Evolutionary conservation across 2,329 filamentous ascomycete species (phyloP), one percentile per base, ranked within the genome.

Genomic region (Leptosphaerulina australis): DNA sequence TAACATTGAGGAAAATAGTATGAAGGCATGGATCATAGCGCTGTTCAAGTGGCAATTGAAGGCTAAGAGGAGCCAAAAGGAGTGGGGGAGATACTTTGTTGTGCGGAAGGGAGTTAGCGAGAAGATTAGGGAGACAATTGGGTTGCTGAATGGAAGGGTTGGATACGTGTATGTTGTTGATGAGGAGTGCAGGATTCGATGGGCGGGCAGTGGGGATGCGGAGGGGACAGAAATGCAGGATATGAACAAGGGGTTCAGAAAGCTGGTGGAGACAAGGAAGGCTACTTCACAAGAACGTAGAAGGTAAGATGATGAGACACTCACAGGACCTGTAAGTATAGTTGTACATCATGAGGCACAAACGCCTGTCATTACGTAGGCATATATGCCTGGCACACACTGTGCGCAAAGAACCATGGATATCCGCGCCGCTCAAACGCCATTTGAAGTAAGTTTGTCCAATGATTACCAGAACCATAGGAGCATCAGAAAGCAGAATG

Each of bases 151-250:
- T 74, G 86, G 85, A 60, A 95, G 92, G 74, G 93, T 97, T 25
- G 93, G 92, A 28, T 97, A 97, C 75, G 88, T 92, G 4, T 99
- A 96, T 74, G 80, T 99, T 37, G 80, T 99, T 50, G 94, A 99
- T 71, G 80, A 86, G 55, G 81, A 92, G 57, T 96, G 91, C 72
- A 88, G 86, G 74, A 95, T 99, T 62, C 83, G 94, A 48, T 99
- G 94, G 94, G 94, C 93, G 0, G 94, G 90, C 3, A 96, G 91
- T 66, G 90, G 87, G 10, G 70, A 80, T 36, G 84, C 86, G 35
- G 80, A 85, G 55, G 81, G 81, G 0, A 81, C 82, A 14, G 90
- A 95, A 77, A 81, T 79, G 58, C 81, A 86, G 44, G 82, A 84
- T 31, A 69, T 95, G 67, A 82, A 83, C 30, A 88, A 78, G 69